Conservation (phyloP, 1,139 yeast genomes). For the Scheffersomyces insectosa region DNA sequence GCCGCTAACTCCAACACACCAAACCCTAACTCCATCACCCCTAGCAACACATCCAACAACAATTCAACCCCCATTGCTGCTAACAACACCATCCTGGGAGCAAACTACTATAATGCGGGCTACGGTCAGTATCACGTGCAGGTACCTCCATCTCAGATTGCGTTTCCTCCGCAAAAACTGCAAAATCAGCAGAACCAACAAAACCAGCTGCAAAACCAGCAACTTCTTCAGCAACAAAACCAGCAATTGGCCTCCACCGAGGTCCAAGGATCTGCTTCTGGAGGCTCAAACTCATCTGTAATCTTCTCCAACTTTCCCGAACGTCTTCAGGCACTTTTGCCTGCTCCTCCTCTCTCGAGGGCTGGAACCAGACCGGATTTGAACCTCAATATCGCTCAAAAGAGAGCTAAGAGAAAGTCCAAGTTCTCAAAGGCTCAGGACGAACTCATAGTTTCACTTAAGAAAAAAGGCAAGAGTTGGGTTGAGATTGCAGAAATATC, state of each 20-base stretch:
- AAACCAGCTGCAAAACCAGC: slow-evolving; percentile 4
- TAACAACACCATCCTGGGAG: slow-evolving; percentile 4
- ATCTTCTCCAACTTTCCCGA: slow-evolving; percentile 18
- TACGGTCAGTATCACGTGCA: too few species aligned
- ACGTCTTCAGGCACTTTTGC: slow-evolving; percentile 26
- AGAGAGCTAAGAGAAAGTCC: slow-evolving; percentile 59
- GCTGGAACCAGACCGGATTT: slow-evolving; percentile 35
- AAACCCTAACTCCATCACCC: neutral
- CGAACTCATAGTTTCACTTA: slow-evolving; percentile 59
- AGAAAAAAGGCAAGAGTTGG: slow-evolving; percentile 69
- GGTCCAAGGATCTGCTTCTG: slow-evolving; percentile 3
- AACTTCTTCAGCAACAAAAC: slow-evolving; percentile 1
- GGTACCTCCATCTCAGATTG: neutral
- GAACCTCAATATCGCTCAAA: slow-evolving; percentile 31
- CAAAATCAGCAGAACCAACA: slow-evolving; percentile 1
- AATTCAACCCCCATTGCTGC: neutral
- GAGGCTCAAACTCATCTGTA: slow-evolving; percentile 4
- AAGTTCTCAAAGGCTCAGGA: slow-evolving; percentile 73
- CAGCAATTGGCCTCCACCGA: slow-evolving; percentile 5
- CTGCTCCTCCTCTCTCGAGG: slow-evolving; percentile 39
- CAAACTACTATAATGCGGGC: slow-evolving; percentile 1
- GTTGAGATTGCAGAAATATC: slow-evolving; percentile 71
- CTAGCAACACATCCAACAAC: neutral
- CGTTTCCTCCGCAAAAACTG: neutral
- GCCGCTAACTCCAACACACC: neutral